A percentile compares a stretch with the other conserved stretches of the same genome.
Conservation (phyloP, 352 stramenopile genomes). For the Pythium myriotylum region DNA sequence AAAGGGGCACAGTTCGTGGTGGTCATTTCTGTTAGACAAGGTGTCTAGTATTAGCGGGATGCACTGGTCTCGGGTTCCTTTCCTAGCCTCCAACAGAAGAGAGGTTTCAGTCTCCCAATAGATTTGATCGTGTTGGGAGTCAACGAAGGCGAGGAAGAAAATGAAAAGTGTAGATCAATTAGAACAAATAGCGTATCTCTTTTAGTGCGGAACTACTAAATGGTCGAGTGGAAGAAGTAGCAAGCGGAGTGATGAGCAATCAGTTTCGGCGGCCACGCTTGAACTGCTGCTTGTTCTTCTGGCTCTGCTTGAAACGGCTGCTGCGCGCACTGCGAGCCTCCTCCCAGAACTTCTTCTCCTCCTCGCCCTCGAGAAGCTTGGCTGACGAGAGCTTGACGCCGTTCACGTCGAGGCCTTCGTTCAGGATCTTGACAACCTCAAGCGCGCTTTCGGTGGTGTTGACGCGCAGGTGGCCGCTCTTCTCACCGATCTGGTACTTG, state of each 20-base stretch:
- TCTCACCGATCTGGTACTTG: conserved; percentile 82
- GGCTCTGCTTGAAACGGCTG: conserved; percentile 81
- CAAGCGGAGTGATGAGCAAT: background rate
- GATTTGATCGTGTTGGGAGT: too few species aligned
- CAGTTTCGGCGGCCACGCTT: conserved; percentile 33
- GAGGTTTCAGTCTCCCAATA: too few species aligned
- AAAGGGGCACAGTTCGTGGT: too few species aligned
- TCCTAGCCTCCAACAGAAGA: too few species aligned
- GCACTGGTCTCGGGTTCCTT: too few species aligned
- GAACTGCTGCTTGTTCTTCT: conserved; percentile 68
- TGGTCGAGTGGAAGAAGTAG: conserved; percentile 5
- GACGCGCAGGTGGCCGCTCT: conserved; percentile 68
- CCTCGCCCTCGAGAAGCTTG: conserved; percentile 64
- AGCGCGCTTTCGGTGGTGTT: conserved; percentile 58
- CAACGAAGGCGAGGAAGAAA: background rate
- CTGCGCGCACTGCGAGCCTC: conserved; percentile 68
- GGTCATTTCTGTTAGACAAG: too few species aligned
- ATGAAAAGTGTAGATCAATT: conserved; percentile 5
- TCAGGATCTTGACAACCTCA: conserved; percentile 69
- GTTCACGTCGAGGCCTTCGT: conserved; percentile 70
- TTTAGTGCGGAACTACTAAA: too few species aligned
- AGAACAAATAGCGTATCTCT: conserved; percentile 3
- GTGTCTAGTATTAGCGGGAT: too few species aligned
- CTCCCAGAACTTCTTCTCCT: conserved; percentile 87
- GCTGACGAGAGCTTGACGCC: conserved; percentile 62